phyloP scores from a whole-genome alignment of 2,329 filamentous ascomycete species.

The Xylariaceae sp. region DNA sequence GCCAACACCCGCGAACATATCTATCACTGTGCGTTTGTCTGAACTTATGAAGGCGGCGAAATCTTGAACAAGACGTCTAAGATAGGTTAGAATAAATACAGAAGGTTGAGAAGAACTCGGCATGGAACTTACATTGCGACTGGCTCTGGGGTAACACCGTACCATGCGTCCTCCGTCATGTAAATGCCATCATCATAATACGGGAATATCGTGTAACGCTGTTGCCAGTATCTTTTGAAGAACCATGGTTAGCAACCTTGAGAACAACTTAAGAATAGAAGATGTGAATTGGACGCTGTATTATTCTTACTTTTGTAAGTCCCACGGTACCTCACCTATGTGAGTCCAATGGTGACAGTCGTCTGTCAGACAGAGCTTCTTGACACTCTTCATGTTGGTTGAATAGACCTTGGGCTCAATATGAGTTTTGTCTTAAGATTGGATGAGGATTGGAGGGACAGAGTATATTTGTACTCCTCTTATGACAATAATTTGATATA shows the following conservation, averaged over 20 bases:
- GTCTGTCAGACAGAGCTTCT: constrained; percentile 60
- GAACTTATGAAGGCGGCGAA: constrained; percentile 61
- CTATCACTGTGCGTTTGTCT: constrained; percentile 67
- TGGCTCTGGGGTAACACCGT: constrained; percentile 92
- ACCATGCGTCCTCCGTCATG: constrained; percentile 96
- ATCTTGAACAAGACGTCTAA: constrained; percentile 76
- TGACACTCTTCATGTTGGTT: constrained; percentile 50
- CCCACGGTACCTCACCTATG: constrained; percentile 75
- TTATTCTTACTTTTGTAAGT: constrained; percentile 77
- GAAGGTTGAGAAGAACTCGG: background rate
- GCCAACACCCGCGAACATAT: constrained; percentile 89
- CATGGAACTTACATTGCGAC: constrained; percentile 72
- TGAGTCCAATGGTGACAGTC: constrained; percentile 78
- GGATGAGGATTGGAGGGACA: background rate
- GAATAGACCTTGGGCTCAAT: background rate
- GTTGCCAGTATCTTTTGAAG: constrained; percentile 82
- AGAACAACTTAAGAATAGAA: background rate
- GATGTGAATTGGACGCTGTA: background rate
- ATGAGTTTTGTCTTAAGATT: background rate
- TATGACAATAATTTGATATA: too few species aligned
- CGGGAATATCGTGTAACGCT: constrained; percentile 86
- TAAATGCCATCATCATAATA: constrained; percentile 86
- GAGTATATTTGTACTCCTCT: background rate
- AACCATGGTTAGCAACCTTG: background rate
- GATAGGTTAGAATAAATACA: constrained; percentile 27